phyloP scores from a whole-genome alignment of 1,139 yeast species.

The Candida glucosophila region DNA sequence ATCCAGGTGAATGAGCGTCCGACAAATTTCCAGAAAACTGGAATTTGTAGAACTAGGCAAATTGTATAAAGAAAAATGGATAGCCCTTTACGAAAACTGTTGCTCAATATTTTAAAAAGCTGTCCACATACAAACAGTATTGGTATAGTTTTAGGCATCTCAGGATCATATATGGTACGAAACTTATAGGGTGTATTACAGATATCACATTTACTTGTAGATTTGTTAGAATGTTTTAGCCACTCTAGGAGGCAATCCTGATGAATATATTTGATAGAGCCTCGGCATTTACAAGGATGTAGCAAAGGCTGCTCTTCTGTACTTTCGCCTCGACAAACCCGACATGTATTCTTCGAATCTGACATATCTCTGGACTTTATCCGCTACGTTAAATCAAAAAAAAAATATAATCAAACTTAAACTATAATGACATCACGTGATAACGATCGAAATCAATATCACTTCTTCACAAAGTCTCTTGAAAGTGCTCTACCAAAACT shows the following conservation, averaged over 20 bases:
- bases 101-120: slow-evolving; percentile 19
- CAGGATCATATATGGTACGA: slow-evolving; percentile 59
- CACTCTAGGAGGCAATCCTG: slow-evolving; percentile 88
- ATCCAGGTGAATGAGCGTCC: slow-evolving; percentile 48
- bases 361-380: no score
- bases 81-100: slow-evolving; percentile 14
- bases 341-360: slow-evolving; percentile 42
- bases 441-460: background rate
- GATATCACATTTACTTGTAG: slow-evolving; percentile 72
- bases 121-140: slow-evolving; percentile 33
- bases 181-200: slow-evolving; percentile 75
- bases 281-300: slow-evolving; percentile 92
- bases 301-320: slow-evolving; percentile 69
- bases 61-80: slow-evolving; percentile 26
- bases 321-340: slow-evolving; percentile 93
- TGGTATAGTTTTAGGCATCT: slow-evolving; percentile 66
- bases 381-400: no score
- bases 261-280: slow-evolving; percentile 88
- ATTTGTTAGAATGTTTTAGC: slow-evolving; percentile 59
- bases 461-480: no score
- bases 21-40: slow-evolving; percentile 46
- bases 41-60: slow-evolving; percentile 45
- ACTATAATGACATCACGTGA: no score
- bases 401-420: no score
- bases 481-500: no score